Evolutionary conservation across 2,329 filamentous ascomycete genomes (phyloP), one percentile per base, ranked within the genome.

Genomic region (Pyrenophora teres): DNA sequence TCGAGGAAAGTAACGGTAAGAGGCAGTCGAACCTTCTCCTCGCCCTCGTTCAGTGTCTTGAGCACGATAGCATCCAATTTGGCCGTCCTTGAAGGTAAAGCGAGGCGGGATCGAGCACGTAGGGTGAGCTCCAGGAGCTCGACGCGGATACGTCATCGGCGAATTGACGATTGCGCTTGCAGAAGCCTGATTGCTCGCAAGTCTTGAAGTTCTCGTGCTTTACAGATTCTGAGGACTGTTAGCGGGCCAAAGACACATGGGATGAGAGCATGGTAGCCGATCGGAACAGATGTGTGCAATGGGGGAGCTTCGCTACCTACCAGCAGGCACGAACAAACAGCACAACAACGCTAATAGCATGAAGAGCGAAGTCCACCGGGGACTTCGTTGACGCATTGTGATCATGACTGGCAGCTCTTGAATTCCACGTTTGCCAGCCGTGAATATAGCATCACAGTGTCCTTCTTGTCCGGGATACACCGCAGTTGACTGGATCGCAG

Each of bases 121-220:
- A 99, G 0, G 93, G 93, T 6, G 91, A 87, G 60, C 80, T 79
- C 89, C 91, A 97, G 23, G 84, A 81, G 54, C 84, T 86, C 49
- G 84, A 77, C 36, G 84, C 78, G 39, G 83, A 76, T 57, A 87
- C 91, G 58, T 83, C 80, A 75, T 97, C 92, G 71, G 94, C 94
- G 71, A 89, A 92, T 33, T 85, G 89, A 72, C 94, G 87, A 77
- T 97, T 97, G 60, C 94, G 89, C 73, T 92, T 94, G 78, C 94
- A 99, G 80, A 99, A 99, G 67, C 94, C 94, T 4, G 93, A 94
- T 73, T 99, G 93, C 62, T 89, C 80, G 78, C 94, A 99, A 66
- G 89, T 96, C 73, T 97, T 99, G 82, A 97, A 99, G 74, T 96
- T 92, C 67, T 96, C 87, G 71, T 96, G 89, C 78, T 99, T 99